These are phyloP conservation scores for Curvularia sp. DNA, from an alignment of 2,329 filamentous ascomycete genomes.

Conservation along the genomic window DNA sequence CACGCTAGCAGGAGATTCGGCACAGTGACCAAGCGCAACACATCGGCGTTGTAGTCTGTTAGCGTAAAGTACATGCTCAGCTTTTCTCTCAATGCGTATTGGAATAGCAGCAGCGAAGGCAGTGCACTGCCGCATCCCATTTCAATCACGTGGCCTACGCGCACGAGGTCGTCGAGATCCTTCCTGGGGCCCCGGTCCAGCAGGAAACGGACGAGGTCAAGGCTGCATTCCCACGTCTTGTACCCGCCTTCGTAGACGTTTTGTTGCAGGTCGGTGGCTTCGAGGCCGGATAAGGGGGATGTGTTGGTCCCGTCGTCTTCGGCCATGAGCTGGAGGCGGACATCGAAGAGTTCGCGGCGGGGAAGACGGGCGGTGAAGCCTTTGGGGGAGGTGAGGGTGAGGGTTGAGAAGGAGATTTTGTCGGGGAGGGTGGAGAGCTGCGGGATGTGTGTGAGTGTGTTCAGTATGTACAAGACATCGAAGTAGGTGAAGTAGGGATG, in stretches of 20 bases:
- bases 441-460: background rate
- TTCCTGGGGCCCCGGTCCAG: conserved; percentile 58
- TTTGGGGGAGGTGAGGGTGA: conserved; percentile 68
- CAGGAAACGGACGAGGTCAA: conserved; percentile 75
- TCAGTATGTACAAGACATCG: background rate
- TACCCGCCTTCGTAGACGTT: conserved; percentile 87
- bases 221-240: conserved; percentile 88
- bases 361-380: conserved; percentile 65
- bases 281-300: conserved; percentile 41
- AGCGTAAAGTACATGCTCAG: conserved; percentile 67
- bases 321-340: conserved; percentile 81
- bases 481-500: background rate
- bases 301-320: conserved; percentile 58
- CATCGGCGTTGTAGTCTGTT: conserved; percentile 81
- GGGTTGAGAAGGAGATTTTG: conserved; percentile 72
- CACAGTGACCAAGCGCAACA: conserved; percentile 78
- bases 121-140: conserved; percentile 81
- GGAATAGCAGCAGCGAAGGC: conserved; percentile 74
- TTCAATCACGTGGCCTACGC: conserved; percentile 62
- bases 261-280: conserved; percentile 72
- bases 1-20: conserved; percentile 79
- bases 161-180: conserved; percentile 58
- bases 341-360: conserved; percentile 80
- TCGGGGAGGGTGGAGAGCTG: conserved; percentile 70
- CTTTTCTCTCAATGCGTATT: conserved; percentile 62